phyloP scores from a whole-genome alignment of 2,329 filamentous ascomycete species.

The Apiospora hydei region DNA sequence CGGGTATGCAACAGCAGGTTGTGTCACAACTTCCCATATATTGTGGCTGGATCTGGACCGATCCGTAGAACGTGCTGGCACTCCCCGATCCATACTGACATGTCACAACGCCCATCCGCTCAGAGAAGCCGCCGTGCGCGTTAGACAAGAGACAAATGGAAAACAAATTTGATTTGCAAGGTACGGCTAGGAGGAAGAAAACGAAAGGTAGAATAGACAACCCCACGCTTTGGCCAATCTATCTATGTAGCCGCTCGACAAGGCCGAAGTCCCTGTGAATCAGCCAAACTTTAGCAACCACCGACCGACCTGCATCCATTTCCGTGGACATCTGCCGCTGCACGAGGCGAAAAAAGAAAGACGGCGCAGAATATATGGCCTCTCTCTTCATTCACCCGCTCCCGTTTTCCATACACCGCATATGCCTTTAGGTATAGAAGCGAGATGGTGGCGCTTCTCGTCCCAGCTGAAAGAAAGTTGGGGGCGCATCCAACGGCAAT shows the following conservation, averaged over 20 bases:
- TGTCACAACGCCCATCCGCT: not conserved
- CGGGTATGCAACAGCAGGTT: not conserved
- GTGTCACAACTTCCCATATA: not conserved
- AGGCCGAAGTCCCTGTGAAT: not conserved
- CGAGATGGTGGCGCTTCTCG: not conserved
- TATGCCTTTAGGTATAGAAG: not conserved
- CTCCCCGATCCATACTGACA: not conserved
- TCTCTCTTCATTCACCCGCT: not conserved
- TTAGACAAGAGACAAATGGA: not conserved
- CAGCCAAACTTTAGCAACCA: not conserved
- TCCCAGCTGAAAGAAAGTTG: not conserved
- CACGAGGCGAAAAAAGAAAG: not conserved
- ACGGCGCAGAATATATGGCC: not conserved
- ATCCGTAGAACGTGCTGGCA: not conserved
- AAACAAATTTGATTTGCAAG: not conserved
- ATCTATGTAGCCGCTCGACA: too few species aligned
- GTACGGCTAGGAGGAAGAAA: not conserved
- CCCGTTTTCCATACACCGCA: not conserved
- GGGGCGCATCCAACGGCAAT: not conserved
- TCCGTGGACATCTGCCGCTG: slow-evolving; percentile 4
- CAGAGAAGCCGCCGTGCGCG: not conserved
- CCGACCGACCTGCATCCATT: not conserved
- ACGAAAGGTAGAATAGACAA: not conserved
- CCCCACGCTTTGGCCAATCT: not conserved
- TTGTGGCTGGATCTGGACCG: slow-evolving; percentile 14